Percentiles rank a stretch among this genome's conserved stretches.
Conservation (phyloP, 495 filamentous ascomycete genomes). For the Xylaria flabelliformis region DNA sequence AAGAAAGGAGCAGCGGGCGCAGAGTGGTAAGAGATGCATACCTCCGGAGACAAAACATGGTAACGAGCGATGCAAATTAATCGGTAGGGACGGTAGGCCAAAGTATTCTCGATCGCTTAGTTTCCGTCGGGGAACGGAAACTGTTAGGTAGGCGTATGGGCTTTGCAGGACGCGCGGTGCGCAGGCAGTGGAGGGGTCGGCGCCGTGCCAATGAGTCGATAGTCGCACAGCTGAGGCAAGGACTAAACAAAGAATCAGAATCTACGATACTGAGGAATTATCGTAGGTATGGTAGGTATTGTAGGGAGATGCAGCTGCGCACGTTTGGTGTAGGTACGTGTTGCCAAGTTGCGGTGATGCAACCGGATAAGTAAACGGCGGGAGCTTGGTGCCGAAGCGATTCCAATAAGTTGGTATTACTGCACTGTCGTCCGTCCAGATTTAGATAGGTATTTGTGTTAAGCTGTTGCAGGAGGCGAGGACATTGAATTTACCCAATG, state of each 20-base stretch:
- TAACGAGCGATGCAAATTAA: constrained; percentile 15
- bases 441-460: background rate
- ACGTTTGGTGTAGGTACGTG: constrained; percentile 5
- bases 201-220: constrained; percentile 5
- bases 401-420: background rate
- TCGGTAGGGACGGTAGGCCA: background rate
- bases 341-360: constrained; percentile 10
- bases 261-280: background rate
- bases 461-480: background rate
- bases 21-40: constrained; percentile 42
- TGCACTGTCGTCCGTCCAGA: background rate
- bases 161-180: background rate
- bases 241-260: background rate
- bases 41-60: constrained; percentile 88
- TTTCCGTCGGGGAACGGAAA: background rate
- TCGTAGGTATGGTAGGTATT: background rate
- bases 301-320: background rate
- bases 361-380: constrained; percentile 1
- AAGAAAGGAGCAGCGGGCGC: constrained; percentile 8
- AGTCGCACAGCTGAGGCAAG: background rate
- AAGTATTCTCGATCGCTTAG: background rate
- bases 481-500: background rate
- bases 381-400: background rate
- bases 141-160: background rate
- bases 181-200: background rate